Base-by-base conservation (phyloP, 2,329 filamentous ascomycete genomes). In the Periconia sp. region DNA sequence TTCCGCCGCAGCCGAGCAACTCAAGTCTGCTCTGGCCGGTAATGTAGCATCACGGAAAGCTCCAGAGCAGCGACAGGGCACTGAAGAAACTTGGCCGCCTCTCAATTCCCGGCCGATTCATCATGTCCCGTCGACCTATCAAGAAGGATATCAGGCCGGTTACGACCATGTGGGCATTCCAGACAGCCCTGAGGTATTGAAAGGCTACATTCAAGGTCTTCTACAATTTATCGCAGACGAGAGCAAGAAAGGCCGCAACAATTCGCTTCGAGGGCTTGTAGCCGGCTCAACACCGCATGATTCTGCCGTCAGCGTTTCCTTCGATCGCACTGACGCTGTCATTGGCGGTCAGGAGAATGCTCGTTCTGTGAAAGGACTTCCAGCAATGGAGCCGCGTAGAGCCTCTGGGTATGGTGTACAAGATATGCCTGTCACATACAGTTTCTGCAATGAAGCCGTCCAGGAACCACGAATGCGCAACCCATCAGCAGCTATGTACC, bases 61-160 rank as follows among this genome's bases (percentile, higher is more conserved):
- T 15, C 48, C 55, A 9, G 43, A 49, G 5, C 59, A 60, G 26
- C 53, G 38, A 5, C 55, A 50, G 18, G 41, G 46, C 8, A 54
- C 56, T 10, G 54, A 59, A 1, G 51, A 59, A 26, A 55, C 50
- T 9, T 66, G 59, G 61, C 47, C 50, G 0, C 52, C 57, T 30
- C 37, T 53, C 10, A 43, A 48, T 15, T 41, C 46, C 2, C 62
- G 59, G 30, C 44, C 50, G 8, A 45, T 55, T 3, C 36, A 40
- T 11, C 56, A 65, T 36, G 47, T 59, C 10, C 59, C 61, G 12
- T 59, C 57, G 8, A 70, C 65, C n/a, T 70, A 66, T 24, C 66
- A 70, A 40, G 65, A 70, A 39, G 66, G 65, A 1, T 70, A 61
- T n/a, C 66, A 70, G 40, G 65, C 65, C 13, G 66, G 66, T 10